Base-by-base conservation (phyloP, 306 rosid genomes). In the Lagenaria siceraria region DNA sequence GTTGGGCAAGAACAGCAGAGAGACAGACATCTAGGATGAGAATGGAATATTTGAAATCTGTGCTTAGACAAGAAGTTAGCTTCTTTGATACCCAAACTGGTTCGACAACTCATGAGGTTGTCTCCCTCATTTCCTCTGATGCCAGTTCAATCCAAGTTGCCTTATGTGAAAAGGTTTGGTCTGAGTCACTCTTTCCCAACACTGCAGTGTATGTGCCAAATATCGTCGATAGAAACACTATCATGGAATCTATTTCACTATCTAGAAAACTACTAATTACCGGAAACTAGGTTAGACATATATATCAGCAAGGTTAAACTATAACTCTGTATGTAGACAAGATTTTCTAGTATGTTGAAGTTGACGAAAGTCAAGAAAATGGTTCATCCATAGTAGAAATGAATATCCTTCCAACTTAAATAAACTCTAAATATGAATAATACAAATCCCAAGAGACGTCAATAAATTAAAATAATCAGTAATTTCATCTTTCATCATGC, bases 1-100 rank as follows among this genome's bases (percentile, higher is more conserved):
- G 98, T 79, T 90, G 98, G 96, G 77, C 96, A 77, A 86, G 96
- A 83, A 94, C 96, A 18, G 91, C 97, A 0, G 93, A 94, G 86
- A 91, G 97, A 80, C 98, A 94, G 80, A 88, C 95, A 54, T 89
- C 97, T 4, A 81, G 85, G 87, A 91, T 91, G 92, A 87, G 94
- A 87, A 77, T 85, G 82, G 90, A 91, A 74, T 94, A 87, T 80
- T 78, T 94, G 68, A 94, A 87, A 86, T 85, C 98, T 51, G 95
- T 91, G 29, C 97, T 94, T 51, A 83, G 92, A 87, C 96, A 90
- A 89, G 97, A 94, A 80, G 97, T 90, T 71, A 87, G 91, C 42
- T 91, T 89, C 89, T 94, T 87, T 81, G 98, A 94, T 73, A 87
- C 85, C 6, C 96, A 89, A 22, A 78, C 85, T 27, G 83, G 83